phyloP scores from a whole-genome alignment of 176 grass and related monocot genomes.

The Olyra latifolia region DNA sequence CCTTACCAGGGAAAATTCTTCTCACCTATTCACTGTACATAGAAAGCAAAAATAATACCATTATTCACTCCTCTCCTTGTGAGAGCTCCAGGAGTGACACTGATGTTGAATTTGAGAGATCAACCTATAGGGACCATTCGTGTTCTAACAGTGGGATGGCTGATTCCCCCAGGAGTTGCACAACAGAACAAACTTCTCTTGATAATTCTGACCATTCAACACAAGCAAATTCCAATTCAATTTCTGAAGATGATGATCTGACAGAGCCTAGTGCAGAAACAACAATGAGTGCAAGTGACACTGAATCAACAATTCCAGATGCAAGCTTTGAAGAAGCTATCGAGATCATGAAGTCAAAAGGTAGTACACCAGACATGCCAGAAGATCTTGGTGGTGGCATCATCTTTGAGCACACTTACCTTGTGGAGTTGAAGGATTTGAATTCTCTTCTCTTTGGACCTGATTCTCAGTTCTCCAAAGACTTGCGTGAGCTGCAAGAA shows the following conservation, averaged over 20 bases:
- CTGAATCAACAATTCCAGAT: constrained; percentile 32
- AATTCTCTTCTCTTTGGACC: constrained; percentile 67
- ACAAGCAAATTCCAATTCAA: constrained; percentile 17
- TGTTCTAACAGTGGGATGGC: neutral
- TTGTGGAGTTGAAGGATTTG: constrained; percentile 60
- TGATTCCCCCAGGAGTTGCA: constrained; percentile 37
- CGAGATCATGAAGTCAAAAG: constrained; percentile 57
- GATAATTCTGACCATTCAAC: constrained; percentile 38
- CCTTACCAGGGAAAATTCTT: constrained; percentile 67
- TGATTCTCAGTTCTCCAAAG: constrained; percentile 66
- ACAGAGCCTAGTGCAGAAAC: constrained; percentile 9
- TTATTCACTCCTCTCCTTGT: constrained; percentile 35
- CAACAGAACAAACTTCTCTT: neutral
- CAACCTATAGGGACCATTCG: constrained; percentile 12
- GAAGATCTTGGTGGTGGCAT: constrained; percentile 56
- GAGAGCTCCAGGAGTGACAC: constrained; percentile 32
- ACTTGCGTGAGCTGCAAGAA: constrained; percentile 55
- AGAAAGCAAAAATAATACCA: constrained; percentile 30
- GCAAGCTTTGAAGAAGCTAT: constrained; percentile 67
- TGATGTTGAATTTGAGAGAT: constrained; percentile 24
- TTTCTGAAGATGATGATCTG: constrained; percentile 39
- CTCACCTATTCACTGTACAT: constrained; percentile 59
- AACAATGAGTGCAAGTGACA: neutral
- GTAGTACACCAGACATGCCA: constrained; percentile 44
- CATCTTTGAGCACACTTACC: constrained; percentile 64